These are phyloP conservation scores for Bremia lactucae DNA, from an alignment of 352 stramenopile genomes.

Conservation along the genomic window DNA sequence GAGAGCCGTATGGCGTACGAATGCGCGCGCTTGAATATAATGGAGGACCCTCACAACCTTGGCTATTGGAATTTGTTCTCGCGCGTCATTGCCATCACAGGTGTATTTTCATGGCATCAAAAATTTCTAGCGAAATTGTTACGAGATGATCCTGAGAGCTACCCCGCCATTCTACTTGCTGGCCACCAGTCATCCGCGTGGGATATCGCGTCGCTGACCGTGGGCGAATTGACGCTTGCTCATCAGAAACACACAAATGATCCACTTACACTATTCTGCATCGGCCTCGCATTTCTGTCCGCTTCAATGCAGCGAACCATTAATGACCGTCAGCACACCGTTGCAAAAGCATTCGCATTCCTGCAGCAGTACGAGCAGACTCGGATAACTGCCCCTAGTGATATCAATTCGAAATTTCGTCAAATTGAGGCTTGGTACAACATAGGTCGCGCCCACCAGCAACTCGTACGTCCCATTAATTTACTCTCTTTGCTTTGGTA, in stretches of 20 bases:
- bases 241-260: conserved; percentile 69
- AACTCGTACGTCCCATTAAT: conserved; percentile 46
- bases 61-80: conserved; percentile 83
- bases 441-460: conserved; percentile 74
- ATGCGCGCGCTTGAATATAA: conserved; percentile 77
- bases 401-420: conserved; percentile 49
- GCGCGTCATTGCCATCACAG: conserved; percentile 71
- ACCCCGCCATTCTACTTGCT: conserved; percentile 68
- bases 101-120: conserved; percentile 81
- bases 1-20: conserved; percentile 84
- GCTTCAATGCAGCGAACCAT: conserved; percentile 82
- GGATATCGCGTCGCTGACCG: conserved; percentile 77
- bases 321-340: conserved; percentile 74
- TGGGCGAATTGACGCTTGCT: conserved; percentile 76
- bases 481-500: no score
- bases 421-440: conserved; percentile 82
- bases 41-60: conserved; percentile 71
- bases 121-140: conserved; percentile 81
- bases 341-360: conserved; percentile 80
- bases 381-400: conserved; percentile 33
- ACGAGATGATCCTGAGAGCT: conserved; percentile 63
- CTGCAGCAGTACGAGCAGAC: conserved; percentile 70
- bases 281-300: conserved; percentile 72
- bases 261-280: conserved; percentile 74
- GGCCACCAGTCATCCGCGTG: conserved; percentile 75